Base-by-base conservation (phyloP, 177 flowering plant genomes). In the Vitis hybrid region DNA sequence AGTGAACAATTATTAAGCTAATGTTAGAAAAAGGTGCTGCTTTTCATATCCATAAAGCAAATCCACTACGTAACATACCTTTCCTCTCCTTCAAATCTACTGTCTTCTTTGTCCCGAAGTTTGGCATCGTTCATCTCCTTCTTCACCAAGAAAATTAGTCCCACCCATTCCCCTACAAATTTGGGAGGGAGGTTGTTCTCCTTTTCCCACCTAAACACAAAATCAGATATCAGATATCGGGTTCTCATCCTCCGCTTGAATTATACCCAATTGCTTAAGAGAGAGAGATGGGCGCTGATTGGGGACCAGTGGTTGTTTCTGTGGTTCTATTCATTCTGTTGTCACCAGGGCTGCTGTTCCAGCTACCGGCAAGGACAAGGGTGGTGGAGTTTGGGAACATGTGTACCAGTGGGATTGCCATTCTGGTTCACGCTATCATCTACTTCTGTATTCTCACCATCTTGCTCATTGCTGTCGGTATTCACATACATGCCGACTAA, bases 311-410 rank as follows among this genome's bases (percentile, higher is more conserved):
- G 5, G 80, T 85, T n/a, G 86, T 86, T 0, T 79, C 92, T 1
- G 90, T 87, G 73, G 84, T 70, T 2, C 40, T 88, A 75, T 90
- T 90, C 88, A 87, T 90, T 63, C 79, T 90, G 17, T 49, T 90
- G 56, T 90, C 95, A 0, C 95, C 92, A 3, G 95, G 95, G 58
- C 66, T 90, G 52, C 69, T 90, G 60, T 90, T 90, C 74, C 95
- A 90, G 75, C 18, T 90, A 30, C 95, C 95, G 40, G 89, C 92
- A 1, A 88, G 89, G 61, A 60, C 84, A 18, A 82, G 91, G 64
- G 86, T 90, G 64, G 72, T 90, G 48, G 95, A 90, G 79, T 90
- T 90, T 48, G 95, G 95, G 5, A 90, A 88, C 88, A 84, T 90
- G 95, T 64, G 54, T 76, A 90, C 92, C 0, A 90, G 95, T 70